phyloP scores from a whole-genome alignment of 73 alveolate species.

The Uronychia binucleata region DNA sequence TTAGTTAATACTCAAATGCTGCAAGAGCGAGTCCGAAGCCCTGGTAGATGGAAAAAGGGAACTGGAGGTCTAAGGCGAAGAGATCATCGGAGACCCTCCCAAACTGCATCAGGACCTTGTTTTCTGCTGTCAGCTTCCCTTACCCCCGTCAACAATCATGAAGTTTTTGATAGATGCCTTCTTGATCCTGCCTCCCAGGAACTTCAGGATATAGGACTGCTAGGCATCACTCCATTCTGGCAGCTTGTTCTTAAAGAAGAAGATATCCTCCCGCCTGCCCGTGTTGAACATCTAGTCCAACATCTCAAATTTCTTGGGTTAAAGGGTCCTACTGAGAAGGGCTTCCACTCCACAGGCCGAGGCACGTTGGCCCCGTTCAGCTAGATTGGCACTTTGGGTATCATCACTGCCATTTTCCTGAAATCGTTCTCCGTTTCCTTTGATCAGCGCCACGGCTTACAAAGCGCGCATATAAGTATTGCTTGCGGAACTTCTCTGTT shows the following conservation, averaged over 20 bases:
- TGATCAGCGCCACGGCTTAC: background rate
- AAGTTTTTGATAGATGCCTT: conserved; percentile 48
- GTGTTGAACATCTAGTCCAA: background rate
- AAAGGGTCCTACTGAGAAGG: background rate
- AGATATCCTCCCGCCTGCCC: background rate
- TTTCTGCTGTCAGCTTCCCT: conserved; percentile 21
- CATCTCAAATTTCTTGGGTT: background rate
- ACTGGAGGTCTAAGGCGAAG: conserved; percentile 30
- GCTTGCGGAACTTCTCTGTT: background rate
- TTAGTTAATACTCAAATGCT: conserved; percentile 34
- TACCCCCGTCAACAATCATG: conserved; percentile 35
- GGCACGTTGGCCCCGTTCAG: background rate
- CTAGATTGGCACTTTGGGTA: background rate
- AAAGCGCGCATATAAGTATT: background rate
- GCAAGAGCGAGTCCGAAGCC: conserved; percentile 51
- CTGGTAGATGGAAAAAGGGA: conserved; percentile 39
- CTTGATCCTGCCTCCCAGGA: conserved; percentile 23
- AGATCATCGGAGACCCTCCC: conserved; percentile 26
- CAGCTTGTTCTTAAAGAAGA: background rate
- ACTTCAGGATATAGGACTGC: background rate
- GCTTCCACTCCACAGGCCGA: background rate
- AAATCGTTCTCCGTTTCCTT: background rate
- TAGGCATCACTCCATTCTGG: background rate
- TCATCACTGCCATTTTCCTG: background rate
- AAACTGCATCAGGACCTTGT: conserved; percentile 3